Base-by-base conservation (phyloP, 2,329 filamentous ascomycete genomes). In the Whalleya microplaca region DNA sequence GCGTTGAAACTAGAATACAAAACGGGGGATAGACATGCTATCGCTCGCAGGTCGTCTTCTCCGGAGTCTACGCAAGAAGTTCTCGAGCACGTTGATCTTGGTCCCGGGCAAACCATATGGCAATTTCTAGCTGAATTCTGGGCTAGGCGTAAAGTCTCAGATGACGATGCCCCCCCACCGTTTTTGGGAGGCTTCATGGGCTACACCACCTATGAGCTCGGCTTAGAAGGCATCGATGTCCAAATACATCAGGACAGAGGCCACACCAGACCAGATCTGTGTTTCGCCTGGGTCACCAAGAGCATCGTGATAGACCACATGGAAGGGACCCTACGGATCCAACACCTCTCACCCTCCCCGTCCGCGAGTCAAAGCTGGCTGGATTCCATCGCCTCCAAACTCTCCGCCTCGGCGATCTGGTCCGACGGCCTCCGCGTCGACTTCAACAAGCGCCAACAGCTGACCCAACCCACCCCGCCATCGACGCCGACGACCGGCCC, bases 111-210 rank as follows among this genome's bases (percentile, higher is more conserved):
- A 46, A 72, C 72, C 9, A 75, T 84, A 8, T 85, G 83, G 82
- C 76, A 80, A 32, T 65, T 84, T 41, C 66, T 84, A 10, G 77
- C 81, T 0, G 75, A 76, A 4, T 81, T 81, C 42, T 76, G 76
- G 64, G 64, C 69, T 1, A 59, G 55, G 20, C 68, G 71, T n/a
- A 67, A 62, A 21, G 41, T 71, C 1, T 32, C 62, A 4, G 55
- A 65, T 8, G 54, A 68, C 23, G 53, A 65, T 23, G 23, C 23
- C 23, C 59, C 66, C 0, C 66, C 70, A 37, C 83, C 90, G 0
- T 96, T 96, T 69, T 85, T 90, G 73, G 92, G 91, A 49, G 92
- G 92, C 0, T 87, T 96, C 56, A 85, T 96, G 75, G 92, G 92
- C 0, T 96, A 89, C 66, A 82, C 92, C 48, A 92, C 90, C 0